Conservation (phyloP, 1,139 yeast species). For the Pichia sp. region DNA sequence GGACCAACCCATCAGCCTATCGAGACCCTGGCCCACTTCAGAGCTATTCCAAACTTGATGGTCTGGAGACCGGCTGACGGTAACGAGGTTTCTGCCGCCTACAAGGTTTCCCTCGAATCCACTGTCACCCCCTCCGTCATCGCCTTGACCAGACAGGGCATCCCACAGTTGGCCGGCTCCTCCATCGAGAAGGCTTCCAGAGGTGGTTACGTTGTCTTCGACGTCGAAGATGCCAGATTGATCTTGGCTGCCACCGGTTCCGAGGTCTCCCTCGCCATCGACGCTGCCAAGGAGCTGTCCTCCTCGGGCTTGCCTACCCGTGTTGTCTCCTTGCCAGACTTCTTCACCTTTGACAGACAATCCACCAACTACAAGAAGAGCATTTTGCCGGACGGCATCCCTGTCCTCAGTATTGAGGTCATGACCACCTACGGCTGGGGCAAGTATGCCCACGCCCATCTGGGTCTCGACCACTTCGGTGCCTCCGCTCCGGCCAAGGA, state of each 20-base stretch:
- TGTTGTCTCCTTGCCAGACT: conserved; percentile 92
- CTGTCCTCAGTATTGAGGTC: conserved; percentile 92
- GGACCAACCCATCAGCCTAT: conserved; percentile 99
- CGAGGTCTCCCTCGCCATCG: conserved; percentile 83
- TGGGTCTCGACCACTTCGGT: conserved; percentile 95
- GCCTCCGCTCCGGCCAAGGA: conserved; percentile 90
- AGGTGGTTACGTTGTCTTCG: conserved; percentile 86
- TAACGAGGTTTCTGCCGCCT: conserved; percentile 97
- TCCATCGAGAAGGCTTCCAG: conserved; percentile 84
- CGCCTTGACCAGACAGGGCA: conserved; percentile 95
- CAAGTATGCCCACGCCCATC: conserved; percentile 93
- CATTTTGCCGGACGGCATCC: conserved; percentile 92
- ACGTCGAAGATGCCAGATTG: conserved; percentile 62
- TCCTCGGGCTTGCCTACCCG: conserved; percentile 62
- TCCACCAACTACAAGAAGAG: conserved; percentile 71
- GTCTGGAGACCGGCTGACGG: conserved; percentile 99
- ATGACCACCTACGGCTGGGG: conserved; percentile 91
- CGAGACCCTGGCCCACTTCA: conserved; percentile 96
- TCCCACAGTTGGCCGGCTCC: conserved; percentile 95
- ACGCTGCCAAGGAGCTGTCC: conserved; percentile 69
- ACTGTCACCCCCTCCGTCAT: conserved; percentile 79
- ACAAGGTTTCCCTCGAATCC: conserved; percentile 70
- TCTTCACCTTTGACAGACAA: conserved; percentile 86
- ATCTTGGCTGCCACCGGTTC: conserved; percentile 93
- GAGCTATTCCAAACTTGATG: conserved; percentile 91